Percentiles rank a stretch among this genome's conserved stretches.
phyloP scores from a whole-genome alignment of 257 asterid genomes.

The Solanum arcanum region DNA sequence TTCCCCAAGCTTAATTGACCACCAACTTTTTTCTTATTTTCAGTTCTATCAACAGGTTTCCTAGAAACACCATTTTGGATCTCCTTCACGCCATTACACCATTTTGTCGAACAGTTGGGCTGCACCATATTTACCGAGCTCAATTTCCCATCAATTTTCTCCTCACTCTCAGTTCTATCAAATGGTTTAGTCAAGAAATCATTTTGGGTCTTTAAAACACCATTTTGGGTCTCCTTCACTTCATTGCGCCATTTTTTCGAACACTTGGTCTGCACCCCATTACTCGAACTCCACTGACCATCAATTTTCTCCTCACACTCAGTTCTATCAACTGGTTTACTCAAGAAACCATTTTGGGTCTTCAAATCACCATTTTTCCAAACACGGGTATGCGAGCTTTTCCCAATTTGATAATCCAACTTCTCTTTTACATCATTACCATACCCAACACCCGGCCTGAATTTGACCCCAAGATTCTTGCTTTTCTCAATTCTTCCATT shows the following conservation, averaged over 20 bases:
- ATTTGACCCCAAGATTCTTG: slow-evolving; percentile 5
- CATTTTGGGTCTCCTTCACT: neutral
- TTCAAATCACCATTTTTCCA: neutral
- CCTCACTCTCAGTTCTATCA: neutral
- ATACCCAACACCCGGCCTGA: slow-evolving; percentile 7
- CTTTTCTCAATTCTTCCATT: slow-evolving; percentile 8
- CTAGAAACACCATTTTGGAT: neutral
- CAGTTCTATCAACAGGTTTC: neutral
- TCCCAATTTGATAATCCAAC: neutral
- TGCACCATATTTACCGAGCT: neutral
- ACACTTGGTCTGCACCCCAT: slow-evolving; percentile 31
- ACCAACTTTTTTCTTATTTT: neutral
- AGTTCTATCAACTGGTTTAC: neutral
- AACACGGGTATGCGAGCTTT: neutral
- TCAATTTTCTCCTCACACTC: slow-evolving; percentile 1
- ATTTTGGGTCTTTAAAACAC: neutral
- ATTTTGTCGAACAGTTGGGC: slow-evolving; percentile 74
- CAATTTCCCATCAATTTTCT: neutral
- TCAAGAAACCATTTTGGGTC: slow-evolving; percentile 6
- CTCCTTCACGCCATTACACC: slow-evolving; percentile 2
- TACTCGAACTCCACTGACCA: neutral
- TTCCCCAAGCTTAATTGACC: neutral
- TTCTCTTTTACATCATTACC: slow-evolving; percentile 3
- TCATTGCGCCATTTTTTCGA: slow-evolving; percentile 55
- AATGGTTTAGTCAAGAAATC: slow-evolving; percentile 4